These are phyloP conservation scores for Sarcodon aspratus DNA, from an alignment of 768 basidiomycete genomes.

Conservation along the genomic window DNA sequence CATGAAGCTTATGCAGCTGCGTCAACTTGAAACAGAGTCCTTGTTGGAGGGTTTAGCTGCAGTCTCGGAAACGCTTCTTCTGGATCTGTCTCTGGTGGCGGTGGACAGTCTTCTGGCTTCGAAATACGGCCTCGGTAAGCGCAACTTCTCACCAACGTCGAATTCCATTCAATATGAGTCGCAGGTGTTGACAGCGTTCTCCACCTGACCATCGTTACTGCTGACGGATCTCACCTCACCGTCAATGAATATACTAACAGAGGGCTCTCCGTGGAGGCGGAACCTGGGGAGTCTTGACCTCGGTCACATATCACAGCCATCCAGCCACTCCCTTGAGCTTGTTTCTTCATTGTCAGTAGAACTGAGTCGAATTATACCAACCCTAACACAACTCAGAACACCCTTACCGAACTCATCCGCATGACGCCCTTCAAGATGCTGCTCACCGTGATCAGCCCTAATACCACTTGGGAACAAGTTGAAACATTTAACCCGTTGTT, in stretches of 20 bases:
- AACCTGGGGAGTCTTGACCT: constrained; percentile 35
- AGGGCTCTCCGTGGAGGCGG: constrained; percentile 41
- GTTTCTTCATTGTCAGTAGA: constrained; percentile 7
- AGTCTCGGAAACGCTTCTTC: constrained; percentile 36
- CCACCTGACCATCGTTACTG: constrained; percentile 31
- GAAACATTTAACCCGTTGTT: constrained; percentile 25
- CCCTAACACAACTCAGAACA: constrained; percentile 8
- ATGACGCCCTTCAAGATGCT: constrained; percentile 12
- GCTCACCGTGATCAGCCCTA: constrained; percentile 20
- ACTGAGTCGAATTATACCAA: background rate
- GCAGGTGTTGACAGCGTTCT: constrained; percentile 36
- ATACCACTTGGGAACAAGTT: constrained; percentile 22
- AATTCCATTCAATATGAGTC: background rate
- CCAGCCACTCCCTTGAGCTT: constrained; percentile 20
- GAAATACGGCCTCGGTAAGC: constrained; percentile 28
- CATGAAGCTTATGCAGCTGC: constrained; percentile 28
- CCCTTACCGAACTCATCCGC: constrained; percentile 24
- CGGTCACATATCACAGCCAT: constrained; percentile 34
- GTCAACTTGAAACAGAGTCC: constrained; percentile 22
- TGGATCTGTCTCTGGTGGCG: constrained; percentile 37
- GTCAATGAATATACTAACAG: constrained; percentile 28
- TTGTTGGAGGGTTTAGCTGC: constrained; percentile 33
- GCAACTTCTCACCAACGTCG: background rate
- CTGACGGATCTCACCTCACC: constrained; percentile 26
- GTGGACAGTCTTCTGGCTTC: constrained; percentile 31